A percentile compares a stretch with the other conserved stretches of the same genome.
Evolutionary conservation across 2,329 filamentous ascomycete genomes (phyloP).

Genomic region (Penicillium concentricum): DNA sequence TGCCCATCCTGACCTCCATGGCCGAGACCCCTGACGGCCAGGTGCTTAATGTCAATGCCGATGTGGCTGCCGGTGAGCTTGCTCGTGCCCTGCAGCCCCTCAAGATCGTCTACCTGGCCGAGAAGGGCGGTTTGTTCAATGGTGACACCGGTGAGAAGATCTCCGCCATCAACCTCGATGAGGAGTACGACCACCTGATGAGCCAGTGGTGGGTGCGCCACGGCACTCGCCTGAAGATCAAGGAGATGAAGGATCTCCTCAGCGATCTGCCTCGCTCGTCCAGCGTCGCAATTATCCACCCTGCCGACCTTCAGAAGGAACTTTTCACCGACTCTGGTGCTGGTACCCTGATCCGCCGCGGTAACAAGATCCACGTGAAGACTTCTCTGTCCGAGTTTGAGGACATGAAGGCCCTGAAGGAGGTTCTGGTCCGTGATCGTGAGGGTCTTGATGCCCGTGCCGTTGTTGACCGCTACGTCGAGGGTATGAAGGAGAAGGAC

Average conservation of each 20-base stretch:
- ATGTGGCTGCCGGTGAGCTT: conserved; percentile 91
- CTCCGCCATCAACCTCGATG: conserved; percentile 93
- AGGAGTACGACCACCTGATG: conserved; percentile 93
- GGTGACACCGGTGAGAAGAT: conserved; percentile 93
- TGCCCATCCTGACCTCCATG: conserved; percentile 94
- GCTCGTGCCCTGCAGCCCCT: conserved; percentile 84
- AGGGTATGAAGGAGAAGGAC: conserved; percentile 70
- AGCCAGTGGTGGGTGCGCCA: conserved; percentile 91
- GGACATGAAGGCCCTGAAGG: conserved; percentile 74
- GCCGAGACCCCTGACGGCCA: conserved; percentile 89
- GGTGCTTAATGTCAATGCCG: conserved; percentile 95
- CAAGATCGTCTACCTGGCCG: conserved; percentile 97
- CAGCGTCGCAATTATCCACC: conserved; percentile 96
- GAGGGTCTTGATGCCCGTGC: conserved; percentile 78
- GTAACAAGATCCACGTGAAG: conserved; percentile 80
- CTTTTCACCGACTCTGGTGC: conserved; percentile 94
- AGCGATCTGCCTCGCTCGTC: conserved; percentile 86
- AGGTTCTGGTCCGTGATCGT: conserved; percentile 76
- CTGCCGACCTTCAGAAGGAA: conserved; percentile 92
- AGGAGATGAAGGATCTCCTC: conserved; percentile 92
- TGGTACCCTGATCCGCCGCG: conserved; percentile 86
- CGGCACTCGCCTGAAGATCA: conserved; percentile 94
- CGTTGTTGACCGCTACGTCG: conserved; percentile 82
- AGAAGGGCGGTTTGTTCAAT: conserved; percentile 95
- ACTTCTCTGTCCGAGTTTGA: conserved; percentile 71